Conservation (phyloP, 495 filamentous ascomycete genomes). For the Choiromyces venosus region DNA sequence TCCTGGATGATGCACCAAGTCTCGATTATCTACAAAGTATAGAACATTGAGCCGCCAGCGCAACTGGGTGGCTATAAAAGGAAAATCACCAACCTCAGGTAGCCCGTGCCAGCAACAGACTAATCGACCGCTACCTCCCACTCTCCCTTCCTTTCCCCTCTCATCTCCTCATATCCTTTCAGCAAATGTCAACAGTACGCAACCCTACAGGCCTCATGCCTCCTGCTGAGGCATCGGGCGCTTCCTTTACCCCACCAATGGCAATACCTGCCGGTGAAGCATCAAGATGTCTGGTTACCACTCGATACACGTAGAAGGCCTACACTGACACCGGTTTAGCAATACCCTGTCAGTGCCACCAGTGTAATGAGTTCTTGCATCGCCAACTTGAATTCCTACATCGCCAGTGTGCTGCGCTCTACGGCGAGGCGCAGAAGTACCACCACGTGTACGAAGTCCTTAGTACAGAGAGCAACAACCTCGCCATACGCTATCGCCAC, state of each 20-base stretch:
- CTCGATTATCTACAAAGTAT: not conserved
- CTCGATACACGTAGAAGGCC: not conserved
- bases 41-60: not conserved
- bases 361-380: not conserved
- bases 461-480: not conserved
- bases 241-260: no score
- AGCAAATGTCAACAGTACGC: no score
- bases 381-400: not conserved
- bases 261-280: not conserved
- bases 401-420: not conserved
- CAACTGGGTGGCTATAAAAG: not conserved
- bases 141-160: no score
- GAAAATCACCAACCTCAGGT: not conserved
- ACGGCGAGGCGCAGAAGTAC: not conserved
- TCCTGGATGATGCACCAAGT: no score
- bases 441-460: not conserved
- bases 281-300: not conserved
- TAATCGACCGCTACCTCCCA: not conserved
- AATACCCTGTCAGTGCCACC: not conserved
- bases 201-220: not conserved
- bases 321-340: not conserved
- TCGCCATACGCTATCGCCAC: not conserved
- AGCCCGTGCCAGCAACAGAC: not conserved
- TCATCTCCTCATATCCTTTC: no score
- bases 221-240: no score